A percentile compares a stretch with the other conserved stretches of the same genome.
Evolutionary conservation across 805 yeast species (phyloP).

Genomic region (Clavispora phyllophila): DNA sequence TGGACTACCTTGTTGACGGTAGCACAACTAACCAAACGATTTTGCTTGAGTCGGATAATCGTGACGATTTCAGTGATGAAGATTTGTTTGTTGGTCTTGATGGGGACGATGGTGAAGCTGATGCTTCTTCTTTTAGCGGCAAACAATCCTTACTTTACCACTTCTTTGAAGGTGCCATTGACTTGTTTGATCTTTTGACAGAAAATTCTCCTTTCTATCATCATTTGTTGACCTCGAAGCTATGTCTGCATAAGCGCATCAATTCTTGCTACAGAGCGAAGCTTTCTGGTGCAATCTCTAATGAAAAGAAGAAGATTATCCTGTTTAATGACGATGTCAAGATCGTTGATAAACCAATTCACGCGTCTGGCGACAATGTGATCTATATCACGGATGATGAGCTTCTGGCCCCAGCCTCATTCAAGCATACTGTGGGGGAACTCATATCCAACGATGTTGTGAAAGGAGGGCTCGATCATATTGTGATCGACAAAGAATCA

Average conservation of each 20-base stretch:
- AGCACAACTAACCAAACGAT: conserved; percentile 51
- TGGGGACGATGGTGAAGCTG: background rate
- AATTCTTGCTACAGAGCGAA: conserved; percentile 48
- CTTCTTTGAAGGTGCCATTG: conserved; percentile 46
- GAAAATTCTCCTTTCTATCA: conserved; percentile 12
- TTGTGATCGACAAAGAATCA: conserved; percentile 30
- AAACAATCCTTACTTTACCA: conserved; percentile 52
- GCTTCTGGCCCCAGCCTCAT: conserved; percentile 55
- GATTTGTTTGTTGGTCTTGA: conserved; percentile 1
- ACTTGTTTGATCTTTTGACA: conserved; percentile 14
- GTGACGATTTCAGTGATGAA: conserved; percentile 27
- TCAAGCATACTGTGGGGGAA: conserved; percentile 58
- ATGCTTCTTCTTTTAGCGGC: conserved; percentile 22
- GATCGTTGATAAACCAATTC: conserved; percentile 40
- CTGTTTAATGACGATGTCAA: conserved; percentile 53
- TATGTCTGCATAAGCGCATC: conserved; percentile 57
- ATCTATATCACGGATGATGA: conserved; percentile 63
- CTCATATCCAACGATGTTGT: conserved; percentile 30
- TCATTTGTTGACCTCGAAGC: conserved; percentile 44
- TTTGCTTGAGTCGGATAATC: conserved; percentile 42
- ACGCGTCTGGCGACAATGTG: conserved; percentile 54
- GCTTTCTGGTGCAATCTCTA: conserved; percentile 21
- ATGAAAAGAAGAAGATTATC: conserved; percentile 3
- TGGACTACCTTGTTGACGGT: conserved; percentile 55
- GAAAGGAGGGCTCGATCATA: conserved; percentile 21